Evolutionary conservation across 345 rosid genomes (phyloP), one percentile per base, ranked within the genome.

Genomic region (Hypericum androsaemum): DNA sequence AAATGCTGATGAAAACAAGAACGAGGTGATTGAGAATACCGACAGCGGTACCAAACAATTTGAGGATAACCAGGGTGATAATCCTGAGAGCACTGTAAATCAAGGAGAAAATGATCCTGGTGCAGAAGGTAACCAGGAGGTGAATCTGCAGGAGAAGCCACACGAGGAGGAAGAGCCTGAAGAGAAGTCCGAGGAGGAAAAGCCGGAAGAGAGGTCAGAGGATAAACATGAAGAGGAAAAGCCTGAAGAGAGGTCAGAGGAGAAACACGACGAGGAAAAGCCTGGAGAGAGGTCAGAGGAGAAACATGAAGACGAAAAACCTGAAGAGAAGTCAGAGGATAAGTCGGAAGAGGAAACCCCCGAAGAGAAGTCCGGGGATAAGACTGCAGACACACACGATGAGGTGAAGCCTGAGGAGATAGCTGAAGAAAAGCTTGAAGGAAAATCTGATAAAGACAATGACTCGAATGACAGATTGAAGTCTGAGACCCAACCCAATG

Each of bases 41-140:
- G 77, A 53, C 36, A 47, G 54, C 9, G 50, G 15, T 44, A 41
- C 52, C 39, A 62, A 51, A 54, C 80, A 81, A 60, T 69, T 64
- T 66, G 88, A 81, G 63, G 83, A 80, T 52, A 75, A 53, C 65
- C 73, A 60, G 0, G 95, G 80, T 41, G 96, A 84, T 67, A 71
- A 80, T 39, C 72, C 86, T 0, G 83, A 68, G 32, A 88, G 78
- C n/a, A n/a, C n/a, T 64, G 85, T 71, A 2, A 82, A 72, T 0
- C 80, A 80, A 69, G 74, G 54, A 41, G 69, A 73, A 49, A 69
- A 57, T 12, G 64, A 64, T 35, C 41, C 62, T 14, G 53, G 44
- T 41, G 58, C 65, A 7, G 64, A 60, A 64, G 86, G 69, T 44
- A 69, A 54, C 42, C 73, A 70, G 39, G 81, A 73, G 53, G 71